A percentile compares a stretch with the other conserved stretches of the same genome.
These are phyloP conservation scores for Aspergillus ustus DNA, from an alignment of 2,329 filamentous ascomycete genomes.

Conservation along the genomic window DNA sequence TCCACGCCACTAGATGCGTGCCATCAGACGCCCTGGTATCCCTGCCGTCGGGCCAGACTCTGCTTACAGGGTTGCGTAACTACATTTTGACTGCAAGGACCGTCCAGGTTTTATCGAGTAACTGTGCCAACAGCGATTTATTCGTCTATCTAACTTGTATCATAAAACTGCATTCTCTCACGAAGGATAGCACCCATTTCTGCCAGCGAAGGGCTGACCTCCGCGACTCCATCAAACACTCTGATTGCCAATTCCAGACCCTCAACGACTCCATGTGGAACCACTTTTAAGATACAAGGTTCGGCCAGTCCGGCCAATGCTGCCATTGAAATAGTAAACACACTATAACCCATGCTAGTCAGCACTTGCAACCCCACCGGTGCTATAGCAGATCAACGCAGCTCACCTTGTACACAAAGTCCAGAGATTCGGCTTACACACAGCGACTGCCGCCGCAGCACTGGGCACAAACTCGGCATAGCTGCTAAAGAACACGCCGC, in stretches of 20 bases:
- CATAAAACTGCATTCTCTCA: neutral
- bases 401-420: constrained; percentile 10
- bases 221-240: neutral
- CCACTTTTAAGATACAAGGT: neutral
- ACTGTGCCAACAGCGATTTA: no score
- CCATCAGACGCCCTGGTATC: no score
- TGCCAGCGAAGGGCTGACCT: neutral
- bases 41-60: no score
- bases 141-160: no score
- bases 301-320: neutral
- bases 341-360: neutral
- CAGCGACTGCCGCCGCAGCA: neutral
- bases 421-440: constrained; percentile 9
- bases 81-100: neutral
- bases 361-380: neutral
- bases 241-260: neutral
- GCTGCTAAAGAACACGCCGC: neutral
- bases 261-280: neutral
- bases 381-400: no score
- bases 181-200: neutral
- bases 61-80: no score
- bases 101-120: neutral
- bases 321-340: constrained; percentile 6
- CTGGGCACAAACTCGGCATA: neutral
- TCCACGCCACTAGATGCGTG: no score